Percentiles rank a stretch among this genome's conserved stretches.
Conservation (phyloP, 805 yeast species). For the Yamadazyma philogaea region DNA sequence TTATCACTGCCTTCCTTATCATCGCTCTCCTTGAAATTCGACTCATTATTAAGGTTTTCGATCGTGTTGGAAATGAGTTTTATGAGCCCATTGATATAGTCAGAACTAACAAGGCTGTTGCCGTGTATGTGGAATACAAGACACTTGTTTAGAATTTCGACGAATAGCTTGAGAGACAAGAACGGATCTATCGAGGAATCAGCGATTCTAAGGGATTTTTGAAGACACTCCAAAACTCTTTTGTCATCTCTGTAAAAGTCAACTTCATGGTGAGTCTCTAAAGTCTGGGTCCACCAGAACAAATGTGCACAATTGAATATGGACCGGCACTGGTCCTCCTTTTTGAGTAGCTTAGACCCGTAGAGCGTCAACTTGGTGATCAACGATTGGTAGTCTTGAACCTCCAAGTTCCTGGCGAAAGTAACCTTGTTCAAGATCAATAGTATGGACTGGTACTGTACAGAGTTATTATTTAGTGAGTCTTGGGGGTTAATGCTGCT, state of each 20-base stretch:
- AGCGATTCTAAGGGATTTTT: constrained; percentile 82
- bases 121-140: constrained; percentile 84
- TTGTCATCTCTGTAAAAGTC: constrained; percentile 47
- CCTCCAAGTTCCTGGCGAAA: constrained; percentile 42
- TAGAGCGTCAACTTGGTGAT: constrained; percentile 83
- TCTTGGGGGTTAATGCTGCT: constrained; percentile 31
- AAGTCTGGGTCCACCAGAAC: constrained; percentile 83
- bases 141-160: constrained; percentile 85
- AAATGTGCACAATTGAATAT: constrained; percentile 85
- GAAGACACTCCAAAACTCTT: constrained; percentile 86
- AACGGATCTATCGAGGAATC: constrained; percentile 86
- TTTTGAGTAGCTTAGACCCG: constrained; percentile 83
- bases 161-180: constrained; percentile 75
- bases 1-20: constrained; percentile 19
- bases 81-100: constrained; percentile 81
- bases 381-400: constrained; percentile 74
- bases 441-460: constrained; percentile 49
- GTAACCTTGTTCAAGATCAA: constrained; percentile 46
- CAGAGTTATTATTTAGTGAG: constrained; percentile 43
- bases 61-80: constrained; percentile 73
- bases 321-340: constrained; percentile 92
- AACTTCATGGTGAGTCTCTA: constrained; percentile 26
- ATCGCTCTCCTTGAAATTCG: constrained; percentile 16
- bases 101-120: constrained; percentile 61
- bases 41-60: constrained; percentile 38